Conservation (phyloP, 495 filamentous ascomycete species). For the Penicillium steckii region DNA sequence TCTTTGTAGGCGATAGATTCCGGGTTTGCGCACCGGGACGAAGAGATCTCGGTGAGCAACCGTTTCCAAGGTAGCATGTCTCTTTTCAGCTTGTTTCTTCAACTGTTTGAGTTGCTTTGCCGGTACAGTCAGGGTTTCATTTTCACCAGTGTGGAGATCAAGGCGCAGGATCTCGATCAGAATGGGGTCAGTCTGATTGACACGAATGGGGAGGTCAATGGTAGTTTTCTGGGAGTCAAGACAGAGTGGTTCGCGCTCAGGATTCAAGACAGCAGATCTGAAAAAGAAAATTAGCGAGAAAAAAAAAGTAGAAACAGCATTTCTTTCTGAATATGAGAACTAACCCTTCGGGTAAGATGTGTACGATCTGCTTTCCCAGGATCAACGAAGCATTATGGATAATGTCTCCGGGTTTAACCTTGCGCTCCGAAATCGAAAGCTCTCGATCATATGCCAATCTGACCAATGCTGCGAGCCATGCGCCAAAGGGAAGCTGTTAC, state of each 20-base stretch:
- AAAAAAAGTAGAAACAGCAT: neutral
- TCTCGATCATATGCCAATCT: slow-evolving; percentile 87
- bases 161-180: slow-evolving; percentile 80
- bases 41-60: slow-evolving; percentile 56
- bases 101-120: slow-evolving; percentile 68
- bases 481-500: slow-evolving; percentile 58
- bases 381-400: slow-evolving; percentile 90
- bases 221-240: slow-evolving; percentile 59
- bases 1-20: slow-evolving; percentile 77
- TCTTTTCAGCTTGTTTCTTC: slow-evolving; percentile 59
- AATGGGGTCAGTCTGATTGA: slow-evolving; percentile 89
- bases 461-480: slow-evolving; percentile 64
- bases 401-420: slow-evolving; percentile 81
- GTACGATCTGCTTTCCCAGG: slow-evolving; percentile 91
- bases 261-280: slow-evolving; percentile 85
- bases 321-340: slow-evolving; percentile 19
- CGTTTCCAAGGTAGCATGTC: slow-evolving; percentile 44
- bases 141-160: slow-evolving; percentile 74
- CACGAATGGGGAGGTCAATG: slow-evolving; percentile 75
- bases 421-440: slow-evolving; percentile 81
- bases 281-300: slow-evolving; percentile 23
- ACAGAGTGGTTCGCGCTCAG: slow-evolving; percentile 73
- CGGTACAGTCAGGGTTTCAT: slow-evolving; percentile 73
- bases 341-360: slow-evolving; percentile 93
- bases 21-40: slow-evolving; percentile 73